A percentile compares a stretch with the other conserved stretches of the same genome.
Evolutionary conservation across 352 stramenopile species (phyloP).

Genomic region (Globisporangium lucens): DNA sequence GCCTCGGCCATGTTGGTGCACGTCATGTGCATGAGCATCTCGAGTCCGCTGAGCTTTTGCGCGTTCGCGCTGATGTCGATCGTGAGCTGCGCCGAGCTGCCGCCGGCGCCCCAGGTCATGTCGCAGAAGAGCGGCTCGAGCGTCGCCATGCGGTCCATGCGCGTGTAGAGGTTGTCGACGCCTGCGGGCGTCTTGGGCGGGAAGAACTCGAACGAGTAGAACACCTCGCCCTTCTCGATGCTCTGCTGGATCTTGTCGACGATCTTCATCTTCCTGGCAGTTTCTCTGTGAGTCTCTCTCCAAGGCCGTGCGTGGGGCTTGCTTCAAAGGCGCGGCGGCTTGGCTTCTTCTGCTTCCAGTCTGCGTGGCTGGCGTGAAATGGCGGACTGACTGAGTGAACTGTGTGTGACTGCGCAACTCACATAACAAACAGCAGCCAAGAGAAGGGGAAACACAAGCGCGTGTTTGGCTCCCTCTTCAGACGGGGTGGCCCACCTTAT

Average conservation of each 20-base stretch:
- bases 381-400: background rate
- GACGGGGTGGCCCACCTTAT: conserved; percentile 6
- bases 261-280: conserved; percentile 62
- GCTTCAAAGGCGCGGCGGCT: background rate
- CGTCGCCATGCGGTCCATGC: conserved; percentile 95
- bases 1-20: conserved; percentile 98
- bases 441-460: background rate
- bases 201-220: conserved; percentile 99
- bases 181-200: conserved; percentile 95
- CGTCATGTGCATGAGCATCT: conserved; percentile 95
- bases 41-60: conserved; percentile 89
- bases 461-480: conserved; percentile 13
- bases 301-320: too few relatives aligned
- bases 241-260: conserved; percentile 88
- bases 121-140: conserved; percentile 97
- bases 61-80: conserved; percentile 93
- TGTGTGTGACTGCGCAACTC: conserved; percentile 6
- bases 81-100: conserved; percentile 95
- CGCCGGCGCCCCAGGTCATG: conserved; percentile 98
- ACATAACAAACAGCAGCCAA: background rate
- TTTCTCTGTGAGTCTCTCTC: background rate
- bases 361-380: conserved; percentile 15
- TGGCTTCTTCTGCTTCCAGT: background rate
- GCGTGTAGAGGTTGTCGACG: conserved; percentile 96
- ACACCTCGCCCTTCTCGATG: conserved; percentile 77